Base-by-base conservation (phyloP, 2,329 filamentous ascomycete species). In the Emmonsiellopsis sp. region DNA sequence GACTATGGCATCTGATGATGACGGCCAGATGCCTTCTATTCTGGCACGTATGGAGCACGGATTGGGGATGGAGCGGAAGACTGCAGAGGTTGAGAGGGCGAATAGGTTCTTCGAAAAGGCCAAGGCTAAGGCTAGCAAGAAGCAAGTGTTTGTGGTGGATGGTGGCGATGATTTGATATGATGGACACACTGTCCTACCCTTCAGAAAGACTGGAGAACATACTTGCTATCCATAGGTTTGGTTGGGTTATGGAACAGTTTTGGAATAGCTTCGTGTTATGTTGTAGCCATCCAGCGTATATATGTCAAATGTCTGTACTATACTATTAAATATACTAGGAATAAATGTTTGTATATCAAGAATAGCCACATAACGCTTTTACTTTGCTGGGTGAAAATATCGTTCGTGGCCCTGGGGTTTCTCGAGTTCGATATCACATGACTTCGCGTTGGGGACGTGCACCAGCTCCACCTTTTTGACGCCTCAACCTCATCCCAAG, bases 31-130 rank as follows among this genome's bases (percentile, higher is more conserved):
- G 41, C 31, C 45, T 26, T 50, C 52, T 37, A 26, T 37, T 15
- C 46, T 54, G 10, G 45, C 45, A 9, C 37, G 44, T 9, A 32
- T 48, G 45, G 45, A 50, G 38, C 52, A 31, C 13, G 38, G 45
- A 7, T 40, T 44, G 38, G 38, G 45, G 5, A 42, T 54, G 52
- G 44, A 54, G 31, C 50, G 40, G 20, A 54, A 50, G 16, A 31
- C 34, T 31, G 38, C 52, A 6, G 52, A 54, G 37, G 38, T 54
- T 20, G 46, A 50, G 37, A 54, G 30, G 46, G 52, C 52, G 30
- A 54, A 50, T 50, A 30, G 7, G 15, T 50, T 54, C 6, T 54
- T 54, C 8, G 46, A 50, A 41, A 54, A 44, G 46, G 52, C 52
- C n/a, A 54, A 34, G 31, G 11, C 16, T 11, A 52, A 43, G 37